A percentile compares a stretch with the other conserved stretches of the same genome.
These are phyloP conservation scores for Exutisphaerella laricina DNA, from an alignment of 2,329 filamentous ascomycete genomes.

Conservation along the genomic window DNA sequence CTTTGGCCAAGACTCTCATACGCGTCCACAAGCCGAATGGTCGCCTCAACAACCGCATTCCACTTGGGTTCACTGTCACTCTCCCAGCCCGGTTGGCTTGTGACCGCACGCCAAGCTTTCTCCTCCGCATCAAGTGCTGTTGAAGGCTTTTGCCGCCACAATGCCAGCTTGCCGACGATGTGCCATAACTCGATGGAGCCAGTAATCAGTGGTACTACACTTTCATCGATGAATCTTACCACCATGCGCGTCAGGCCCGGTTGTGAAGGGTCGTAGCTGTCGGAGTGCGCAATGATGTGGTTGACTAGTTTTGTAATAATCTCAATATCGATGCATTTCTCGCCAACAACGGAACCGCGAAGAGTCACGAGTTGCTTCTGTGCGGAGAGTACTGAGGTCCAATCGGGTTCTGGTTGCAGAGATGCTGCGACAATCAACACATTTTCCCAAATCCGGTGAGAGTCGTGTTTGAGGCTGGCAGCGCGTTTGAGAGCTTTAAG, in stretches of 20 bases:
- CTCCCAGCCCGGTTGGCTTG: conserved; percentile 50
- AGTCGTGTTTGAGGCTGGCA: conserved; percentile 73
- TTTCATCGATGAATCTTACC: conserved; percentile 66
- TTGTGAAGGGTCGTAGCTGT: conserved; percentile 39
- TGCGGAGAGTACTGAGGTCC: conserved; percentile 69
- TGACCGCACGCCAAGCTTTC: conserved; percentile 77
- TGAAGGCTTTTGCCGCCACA: conserved; percentile 65
- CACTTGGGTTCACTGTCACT: conserved; percentile 57
- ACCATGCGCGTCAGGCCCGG: conserved; percentile 56
- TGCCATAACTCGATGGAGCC: conserved; percentile 70
- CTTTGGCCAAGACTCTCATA: conserved; percentile 65
- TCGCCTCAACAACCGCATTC: conserved; percentile 68
- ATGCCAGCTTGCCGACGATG: conserved; percentile 63
- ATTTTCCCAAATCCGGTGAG: conserved; percentile 95
- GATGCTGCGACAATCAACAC: conserved; percentile 81
- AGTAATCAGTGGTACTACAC: conserved; percentile 79
- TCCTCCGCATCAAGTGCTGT: conserved; percentile 79
- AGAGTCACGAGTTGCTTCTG: conserved; percentile 71
- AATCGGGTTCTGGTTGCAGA: conserved; percentile 62
- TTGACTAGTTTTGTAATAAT: conserved; percentile 67
- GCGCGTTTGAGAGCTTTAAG: conserved; percentile 83
- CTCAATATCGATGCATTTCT: conserved; percentile 70
- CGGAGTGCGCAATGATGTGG: conserved; percentile 55
- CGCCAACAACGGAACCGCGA: conserved; percentile 59
- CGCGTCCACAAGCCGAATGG: conserved; percentile 72